Evolutionary conservation across 1,284 basidiomycete genomes (phyloP), one percentile per base, ranked within the genome.

Genomic region (Ceratobasidium sp.): DNA sequence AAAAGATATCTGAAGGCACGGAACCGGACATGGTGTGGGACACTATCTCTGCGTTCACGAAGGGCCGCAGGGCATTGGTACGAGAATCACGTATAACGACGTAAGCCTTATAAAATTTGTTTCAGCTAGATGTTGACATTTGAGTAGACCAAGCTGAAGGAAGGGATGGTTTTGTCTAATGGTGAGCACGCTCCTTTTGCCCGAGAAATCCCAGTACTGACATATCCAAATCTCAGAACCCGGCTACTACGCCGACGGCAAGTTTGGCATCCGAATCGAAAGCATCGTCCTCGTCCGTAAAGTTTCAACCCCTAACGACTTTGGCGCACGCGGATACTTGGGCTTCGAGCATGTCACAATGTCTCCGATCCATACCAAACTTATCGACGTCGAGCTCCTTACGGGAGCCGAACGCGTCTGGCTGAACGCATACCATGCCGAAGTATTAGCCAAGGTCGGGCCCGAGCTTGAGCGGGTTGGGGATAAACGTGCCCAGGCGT

Each of bases 11-110:
- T 46, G 70, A 48, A 91, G 94, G 75, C 95, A 97, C 80, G 94
- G 94, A 9, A 97, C 96, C n/a, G 95, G 95, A 0, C 96, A 98
- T 82, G 96, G 96, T 48, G 93, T 98, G 28, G 96, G 96, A 0
- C 93, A 95, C 80, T 98, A 93, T 86, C 85, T 98, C 68, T 97
- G 97, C 81, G 96, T 98, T 0, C 96, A 98, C 83, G 96, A 97
- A 88, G 95, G 95, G 2, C 96, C 96, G 0, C 95, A 96, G 54
- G 95, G 95, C 1, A 93, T 98, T 77, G 95, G 96, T 28, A 90
- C 90, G 62, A 89, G 95, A 59, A 92, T 94, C 50, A 86, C 84
- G 15, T 87, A 85, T 80, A 86, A 88, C 79, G 91, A 87, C 33
- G 73, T 66, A 40, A 48, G 73, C n/a, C 6, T 20, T 10, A 7